Percentiles rank a stretch among this genome's conserved stretches.
phyloP scores from a whole-genome alignment of 1,284 basidiomycete genomes.

The Gomphus bonarii region DNA sequence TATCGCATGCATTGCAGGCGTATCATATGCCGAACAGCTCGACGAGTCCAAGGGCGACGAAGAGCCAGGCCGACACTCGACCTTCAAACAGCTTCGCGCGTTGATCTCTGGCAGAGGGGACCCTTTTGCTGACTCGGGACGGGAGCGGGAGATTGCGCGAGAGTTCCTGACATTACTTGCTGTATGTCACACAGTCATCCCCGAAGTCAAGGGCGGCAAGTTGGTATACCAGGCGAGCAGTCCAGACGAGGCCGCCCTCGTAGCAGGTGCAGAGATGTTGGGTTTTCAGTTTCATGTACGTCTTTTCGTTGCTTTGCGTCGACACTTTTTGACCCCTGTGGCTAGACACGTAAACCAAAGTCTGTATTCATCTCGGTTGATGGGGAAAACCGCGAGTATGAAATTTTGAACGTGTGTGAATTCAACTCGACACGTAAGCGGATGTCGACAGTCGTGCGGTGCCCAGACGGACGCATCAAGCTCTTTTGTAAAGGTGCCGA shows the following conservation, averaged over 20 bases:
- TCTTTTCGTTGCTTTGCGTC: constrained; percentile 12
- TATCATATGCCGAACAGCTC: constrained; percentile 71
- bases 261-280: constrained; percentile 86
- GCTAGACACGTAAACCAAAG: constrained; percentile 89
- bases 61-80: constrained; percentile 35
- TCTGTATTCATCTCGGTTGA: constrained; percentile 84
- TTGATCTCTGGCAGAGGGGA: constrained; percentile 39
- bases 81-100: constrained; percentile 63
- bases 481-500: constrained; percentile 97
- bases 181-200: constrained; percentile 98
- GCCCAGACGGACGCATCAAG: constrained; percentile 87
- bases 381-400: constrained; percentile 70
- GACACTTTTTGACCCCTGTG: neutral
- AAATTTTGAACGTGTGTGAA: constrained; percentile 95
- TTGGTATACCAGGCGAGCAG: constrained; percentile 92
- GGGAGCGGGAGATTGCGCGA: constrained; percentile 49
- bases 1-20: constrained; percentile 83
- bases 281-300: constrained; percentile 91
- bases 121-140: constrained; percentile 43
- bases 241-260: constrained; percentile 96
- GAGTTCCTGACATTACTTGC: constrained; percentile 90
- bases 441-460: constrained; percentile 91
- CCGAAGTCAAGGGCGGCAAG: constrained; percentile 82
- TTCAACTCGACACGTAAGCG: constrained; percentile 97
- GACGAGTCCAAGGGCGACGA: constrained; percentile 45